These are phyloP conservation scores for Dispira parvispora DNA, from an alignment of 192 early-diverging fungal genomes.

Conservation along the genomic window DNA sequence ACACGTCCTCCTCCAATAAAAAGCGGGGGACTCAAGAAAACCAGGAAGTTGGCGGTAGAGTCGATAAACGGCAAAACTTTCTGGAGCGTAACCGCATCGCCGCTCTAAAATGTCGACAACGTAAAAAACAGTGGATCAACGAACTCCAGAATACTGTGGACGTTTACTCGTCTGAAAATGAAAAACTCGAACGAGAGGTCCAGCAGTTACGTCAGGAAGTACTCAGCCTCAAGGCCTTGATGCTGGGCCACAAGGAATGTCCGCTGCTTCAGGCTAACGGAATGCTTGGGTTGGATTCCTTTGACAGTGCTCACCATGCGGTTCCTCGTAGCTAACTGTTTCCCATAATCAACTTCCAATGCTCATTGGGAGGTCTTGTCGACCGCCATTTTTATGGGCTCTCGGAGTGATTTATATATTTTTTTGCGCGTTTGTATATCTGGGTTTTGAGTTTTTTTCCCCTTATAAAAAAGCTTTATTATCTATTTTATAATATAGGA, in stretches of 20 bases:
- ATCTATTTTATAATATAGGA: no score
- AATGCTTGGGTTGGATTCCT: conserved; percentile 30
- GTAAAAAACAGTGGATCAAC: conserved; percentile 83
- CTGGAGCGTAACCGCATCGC: conserved; percentile 78
- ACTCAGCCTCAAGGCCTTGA: conserved; percentile 53
- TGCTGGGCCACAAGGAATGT: conserved; percentile 66
- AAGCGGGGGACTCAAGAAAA: conserved; percentile 2
- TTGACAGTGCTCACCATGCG: no score
- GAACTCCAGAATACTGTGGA: conserved; percentile 58
- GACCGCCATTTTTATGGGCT: no score
- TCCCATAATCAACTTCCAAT: no score
- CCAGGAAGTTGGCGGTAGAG: conserved; percentile 24
- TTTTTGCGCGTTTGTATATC: no score
- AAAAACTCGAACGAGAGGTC: conserved; percentile 18
- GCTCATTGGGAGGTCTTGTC: no score
- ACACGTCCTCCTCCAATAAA: conserved; percentile 10
- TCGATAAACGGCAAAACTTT: conserved; percentile 63
- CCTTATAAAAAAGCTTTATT: no score
- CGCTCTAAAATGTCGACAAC: conserved; percentile 79
- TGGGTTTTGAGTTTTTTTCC: no score
- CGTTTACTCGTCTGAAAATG: conserved; percentile 26
- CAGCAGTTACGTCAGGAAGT: conserved; percentile 48
- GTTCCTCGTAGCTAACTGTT: no score
- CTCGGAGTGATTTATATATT: no score
- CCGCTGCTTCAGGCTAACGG: conserved; percentile 49